Conservation (phyloP, 2,329 filamentous ascomycete genomes). For the Xylaria sp. region DNA sequence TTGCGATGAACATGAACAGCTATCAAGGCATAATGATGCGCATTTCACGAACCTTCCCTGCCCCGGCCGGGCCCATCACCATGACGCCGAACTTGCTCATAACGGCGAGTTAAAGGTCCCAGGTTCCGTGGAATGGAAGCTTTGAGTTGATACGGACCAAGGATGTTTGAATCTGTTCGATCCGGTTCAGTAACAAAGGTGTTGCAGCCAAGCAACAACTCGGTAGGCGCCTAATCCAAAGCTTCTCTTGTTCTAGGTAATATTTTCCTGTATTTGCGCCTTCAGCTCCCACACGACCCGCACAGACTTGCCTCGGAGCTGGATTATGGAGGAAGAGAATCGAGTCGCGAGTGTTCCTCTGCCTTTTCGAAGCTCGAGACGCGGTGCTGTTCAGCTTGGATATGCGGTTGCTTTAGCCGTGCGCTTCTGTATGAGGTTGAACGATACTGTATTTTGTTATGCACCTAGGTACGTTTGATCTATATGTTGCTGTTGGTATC, state of each 20-base stretch:
- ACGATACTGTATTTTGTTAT: neutral
- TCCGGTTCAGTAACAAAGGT: neutral
- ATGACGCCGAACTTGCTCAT: constrained; percentile 97
- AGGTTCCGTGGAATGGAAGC: neutral
- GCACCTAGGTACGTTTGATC: neutral
- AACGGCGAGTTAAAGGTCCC: constrained; percentile 40
- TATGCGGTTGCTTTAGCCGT: constrained; percentile 27
- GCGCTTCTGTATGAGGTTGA: neutral
- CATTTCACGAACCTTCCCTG: constrained; percentile 76
- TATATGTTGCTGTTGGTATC: neutral
- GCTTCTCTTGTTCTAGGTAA: neutral
- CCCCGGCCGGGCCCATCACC: constrained; percentile 95
- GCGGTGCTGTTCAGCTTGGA: neutral
- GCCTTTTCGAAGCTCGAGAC: neutral
- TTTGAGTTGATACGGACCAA: neutral
- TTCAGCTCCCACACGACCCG: neutral
- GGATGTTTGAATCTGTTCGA: neutral
- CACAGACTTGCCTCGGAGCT: neutral
- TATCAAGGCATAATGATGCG: too few species aligned
- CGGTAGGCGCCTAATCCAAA: neutral
- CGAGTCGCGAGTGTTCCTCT: constrained; percentile 1
- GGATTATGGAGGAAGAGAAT: neutral
- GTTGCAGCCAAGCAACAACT: neutral
- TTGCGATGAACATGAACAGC: neutral
- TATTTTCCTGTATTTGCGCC: neutral